Percentiles rank a stretch among this genome's conserved stretches.
Conservation (phyloP, 2,329 filamentous ascomycete species). For the Stagonosporopsis cucurbitacearum region DNA sequence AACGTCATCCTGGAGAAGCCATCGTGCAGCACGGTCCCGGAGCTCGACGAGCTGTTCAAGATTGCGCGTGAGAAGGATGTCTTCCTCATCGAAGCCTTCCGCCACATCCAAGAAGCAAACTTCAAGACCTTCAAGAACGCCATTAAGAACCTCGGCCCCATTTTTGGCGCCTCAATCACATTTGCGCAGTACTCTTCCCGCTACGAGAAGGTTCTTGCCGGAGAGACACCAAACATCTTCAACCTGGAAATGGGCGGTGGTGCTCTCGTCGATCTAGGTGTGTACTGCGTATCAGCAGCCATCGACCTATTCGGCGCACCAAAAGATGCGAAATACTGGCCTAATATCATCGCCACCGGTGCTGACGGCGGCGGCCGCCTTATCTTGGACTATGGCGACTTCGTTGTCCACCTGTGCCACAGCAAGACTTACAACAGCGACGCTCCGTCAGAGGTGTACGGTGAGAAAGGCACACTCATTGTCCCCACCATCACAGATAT, state of each 20-base stretch:
- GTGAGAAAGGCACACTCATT: slow-evolving; percentile 55
- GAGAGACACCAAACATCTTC: slow-evolving; percentile 58
- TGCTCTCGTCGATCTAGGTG: slow-evolving; percentile 56
- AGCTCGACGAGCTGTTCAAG: slow-evolving; percentile 53
- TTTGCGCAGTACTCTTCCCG: slow-evolving; percentile 55
- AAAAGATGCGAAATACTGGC: slow-evolving; percentile 50
- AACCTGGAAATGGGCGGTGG: slow-evolving; percentile 56
- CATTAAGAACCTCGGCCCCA: slow-evolving; percentile 49
- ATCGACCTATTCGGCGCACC: slow-evolving; percentile 57
- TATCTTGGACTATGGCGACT: slow-evolving; percentile 53
- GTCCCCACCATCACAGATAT: slow-evolving; percentile 56
- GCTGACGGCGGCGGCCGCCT: slow-evolving; percentile 56
- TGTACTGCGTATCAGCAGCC: slow-evolving; percentile 57
- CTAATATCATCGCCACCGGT: slow-evolving; percentile 53
- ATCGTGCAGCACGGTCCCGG: slow-evolving; percentile 51
- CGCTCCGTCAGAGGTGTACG: slow-evolving; percentile 55
- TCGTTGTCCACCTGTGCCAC: slow-evolving; percentile 53
- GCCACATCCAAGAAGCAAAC: slow-evolving; percentile 59
- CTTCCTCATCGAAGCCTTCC: slow-evolving; percentile 57
- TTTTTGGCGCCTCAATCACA: slow-evolving; percentile 54
- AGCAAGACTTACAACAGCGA: slow-evolving; percentile 55
- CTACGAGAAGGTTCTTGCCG: slow-evolving; percentile 56
- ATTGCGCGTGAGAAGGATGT: slow-evolving; percentile 51
- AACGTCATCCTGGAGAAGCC: slow-evolving; percentile 61
- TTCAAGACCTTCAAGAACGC: slow-evolving; percentile 53